Evolutionary conservation across 2,329 filamentous ascomycete species (phyloP).

Genomic region (Phaeosphaeriaceae sp.): DNA sequence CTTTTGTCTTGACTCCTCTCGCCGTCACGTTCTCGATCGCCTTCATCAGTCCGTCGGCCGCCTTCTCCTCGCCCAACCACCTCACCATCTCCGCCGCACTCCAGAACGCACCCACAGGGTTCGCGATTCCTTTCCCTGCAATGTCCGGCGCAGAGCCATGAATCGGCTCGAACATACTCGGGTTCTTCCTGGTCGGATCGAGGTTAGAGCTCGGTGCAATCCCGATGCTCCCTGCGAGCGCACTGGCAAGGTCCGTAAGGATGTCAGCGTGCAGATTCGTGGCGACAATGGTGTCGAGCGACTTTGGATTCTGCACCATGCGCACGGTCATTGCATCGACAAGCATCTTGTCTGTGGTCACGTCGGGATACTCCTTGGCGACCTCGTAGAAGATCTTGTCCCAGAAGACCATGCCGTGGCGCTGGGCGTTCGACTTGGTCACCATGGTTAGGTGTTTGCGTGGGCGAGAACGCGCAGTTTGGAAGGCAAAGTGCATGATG

Average conservation of each 20-base stretch:
- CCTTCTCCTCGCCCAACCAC: constrained; percentile 67
- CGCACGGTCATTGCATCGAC: constrained; percentile 59
- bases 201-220: constrained; percentile 73
- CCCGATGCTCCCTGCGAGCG: constrained; percentile 70
- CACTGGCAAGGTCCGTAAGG: constrained; percentile 71
- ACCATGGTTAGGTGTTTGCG: constrained; percentile 58
- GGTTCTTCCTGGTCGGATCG: constrained; percentile 65
- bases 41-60: constrained; percentile 64
- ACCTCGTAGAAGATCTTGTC: constrained; percentile 56
- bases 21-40: constrained; percentile 68
- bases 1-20: constrained; percentile 61
- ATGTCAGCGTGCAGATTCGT: constrained; percentile 66
- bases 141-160: constrained; percentile 72
- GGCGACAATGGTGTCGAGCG: constrained; percentile 57
- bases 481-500: constrained; percentile 58
- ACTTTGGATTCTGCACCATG: constrained; percentile 56
- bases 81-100: constrained; percentile 72
- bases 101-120: constrained; percentile 73
- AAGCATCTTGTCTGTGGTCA: constrained; percentile 58
- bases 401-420: constrained; percentile 59
- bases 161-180: constrained; percentile 69
- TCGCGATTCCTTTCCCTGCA: constrained; percentile 67
- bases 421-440: constrained; percentile 58
- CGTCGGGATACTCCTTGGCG: constrained; percentile 54
- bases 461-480: constrained; percentile 52